Evolutionary conservation across 2,329 filamentous ascomycete species (phyloP), one percentile per base, ranked within the genome.

Genomic region (Cercospora zeae-maydis): DNA sequence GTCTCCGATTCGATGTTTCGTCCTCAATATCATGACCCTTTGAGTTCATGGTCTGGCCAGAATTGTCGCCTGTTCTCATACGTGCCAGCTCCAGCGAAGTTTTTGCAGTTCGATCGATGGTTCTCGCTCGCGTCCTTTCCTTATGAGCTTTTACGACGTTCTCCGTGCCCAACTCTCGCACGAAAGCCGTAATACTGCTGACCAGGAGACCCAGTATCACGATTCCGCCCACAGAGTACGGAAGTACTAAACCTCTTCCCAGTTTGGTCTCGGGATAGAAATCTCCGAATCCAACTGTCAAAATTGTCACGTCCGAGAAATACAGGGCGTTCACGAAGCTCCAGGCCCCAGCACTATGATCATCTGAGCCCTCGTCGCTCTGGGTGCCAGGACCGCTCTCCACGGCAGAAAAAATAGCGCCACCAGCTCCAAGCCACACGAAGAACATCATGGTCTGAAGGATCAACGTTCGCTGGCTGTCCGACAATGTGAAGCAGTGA

Each of bases 381-480:
- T 57, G 51, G 33, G 70, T 60, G 1, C 78, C 79, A 42, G 75
- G 75, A 9, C 72, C 64, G 3, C 63, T 70, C 63, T 96, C 88
- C 2, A 95, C 82, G 1, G 79, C 80, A 5, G 86, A 85, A 72
- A 95, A 96, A 0, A 96, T 78, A 0, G 88, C 84, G 0, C 88
- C 91, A 0, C 93, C 93, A 1, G 92, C 77, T 0, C 90, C 86
- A 0, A 97, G 79, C 80, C 95, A 96, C 53, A 91, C 78, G 57
- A 96, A 87, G 72, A 96, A 91, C 60, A 90, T 80, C 76, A 96
- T 96, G 1, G 92, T 96, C 76, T 97, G 93, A 30, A 96, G 78
- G 81, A 97, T 96, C 21, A 97, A 79, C 0, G 91, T 96, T 9
- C 93, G 85, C 75, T 97, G 93, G 64, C 88, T 89, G 58, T 88